Conservation (phyloP, 352 stramenopile genomes). For the Globisporangium parvum region DNA sequence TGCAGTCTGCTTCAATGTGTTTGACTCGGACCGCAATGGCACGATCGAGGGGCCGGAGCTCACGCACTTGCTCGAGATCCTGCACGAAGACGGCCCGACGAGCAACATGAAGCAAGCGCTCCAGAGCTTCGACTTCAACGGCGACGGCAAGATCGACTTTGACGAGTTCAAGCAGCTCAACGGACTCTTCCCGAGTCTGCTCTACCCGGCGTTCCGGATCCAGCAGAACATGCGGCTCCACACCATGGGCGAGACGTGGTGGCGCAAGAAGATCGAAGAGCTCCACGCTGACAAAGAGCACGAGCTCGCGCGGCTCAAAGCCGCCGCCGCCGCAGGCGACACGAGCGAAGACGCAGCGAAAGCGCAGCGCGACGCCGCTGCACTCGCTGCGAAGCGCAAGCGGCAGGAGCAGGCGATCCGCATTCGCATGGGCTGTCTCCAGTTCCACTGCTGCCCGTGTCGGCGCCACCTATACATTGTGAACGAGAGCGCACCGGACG, state of each 20-base stretch:
- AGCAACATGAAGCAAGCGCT: constrained; percentile 70
- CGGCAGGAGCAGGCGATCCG: constrained; percentile 48
- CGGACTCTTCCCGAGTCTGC: constrained; percentile 49
- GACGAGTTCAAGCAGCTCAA: constrained; percentile 61
- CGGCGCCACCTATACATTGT: constrained; percentile 49
- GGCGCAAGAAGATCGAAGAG: constrained; percentile 51
- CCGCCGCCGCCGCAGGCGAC: constrained; percentile 17
- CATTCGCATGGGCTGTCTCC: constrained; percentile 60
- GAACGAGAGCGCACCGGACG: constrained; percentile 27
- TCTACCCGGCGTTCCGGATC: constrained; percentile 69
- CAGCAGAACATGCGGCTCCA: constrained; percentile 69
- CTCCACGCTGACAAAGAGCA: constrained; percentile 37
- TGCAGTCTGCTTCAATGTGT: constrained; percentile 75
- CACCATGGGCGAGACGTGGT: constrained; percentile 61
- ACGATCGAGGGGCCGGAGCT: constrained; percentile 66
- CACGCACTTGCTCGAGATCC: constrained; percentile 56
- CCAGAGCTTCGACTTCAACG: constrained; percentile 61
- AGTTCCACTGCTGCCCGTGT: constrained; percentile 64
- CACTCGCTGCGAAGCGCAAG: constrained; percentile 32
- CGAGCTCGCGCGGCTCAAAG: constrained; percentile 29
- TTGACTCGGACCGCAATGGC: constrained; percentile 64
- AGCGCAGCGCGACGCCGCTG: constrained; percentile 23
- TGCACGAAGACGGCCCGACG: constrained; percentile 52
- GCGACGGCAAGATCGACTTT: constrained; percentile 70
- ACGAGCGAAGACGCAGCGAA: constrained; percentile 22